Conservation (phyloP, 345 rosid species). For the Litchi chinensis region DNA sequence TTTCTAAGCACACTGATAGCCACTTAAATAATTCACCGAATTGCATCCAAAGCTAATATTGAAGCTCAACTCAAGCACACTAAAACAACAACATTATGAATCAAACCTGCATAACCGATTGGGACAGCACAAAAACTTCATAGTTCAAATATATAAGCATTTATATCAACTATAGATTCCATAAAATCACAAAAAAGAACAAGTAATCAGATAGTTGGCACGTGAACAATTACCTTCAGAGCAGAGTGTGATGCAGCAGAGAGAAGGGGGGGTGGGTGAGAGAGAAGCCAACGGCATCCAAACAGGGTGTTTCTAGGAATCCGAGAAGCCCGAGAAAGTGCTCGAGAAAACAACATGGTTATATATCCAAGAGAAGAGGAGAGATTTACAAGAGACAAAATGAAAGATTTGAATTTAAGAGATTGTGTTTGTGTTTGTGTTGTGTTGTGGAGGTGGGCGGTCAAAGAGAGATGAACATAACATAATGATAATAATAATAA, state of each 20-base stretch:
- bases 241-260: conserved; percentile 27
- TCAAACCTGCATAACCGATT: neutral
- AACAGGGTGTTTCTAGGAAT: conserved; percentile 33
- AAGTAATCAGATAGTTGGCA: neutral
- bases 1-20: neutral
- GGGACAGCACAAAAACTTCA: neutral
- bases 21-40: neutral
- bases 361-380: neutral
- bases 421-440: neutral
- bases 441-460: neutral
- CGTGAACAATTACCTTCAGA: conserved; percentile 34
- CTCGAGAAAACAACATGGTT: conserved; percentile 35
- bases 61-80: conserved; percentile 9
- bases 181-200: neutral
- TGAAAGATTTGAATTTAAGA: neutral
- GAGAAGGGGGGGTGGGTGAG: conserved; percentile 20
- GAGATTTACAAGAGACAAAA: neutral
- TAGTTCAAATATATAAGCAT: neutral
- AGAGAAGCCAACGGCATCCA: conserved; percentile 35
- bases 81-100: neutral
- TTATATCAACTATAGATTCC: neutral
- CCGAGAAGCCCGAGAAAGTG: conserved; percentile 39
- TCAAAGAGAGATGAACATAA: neutral
- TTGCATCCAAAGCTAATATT: neutral
- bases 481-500: neutral